Conservation (phyloP, 2,329 filamentous ascomycete species). For the Cercospora sojina region DNA sequence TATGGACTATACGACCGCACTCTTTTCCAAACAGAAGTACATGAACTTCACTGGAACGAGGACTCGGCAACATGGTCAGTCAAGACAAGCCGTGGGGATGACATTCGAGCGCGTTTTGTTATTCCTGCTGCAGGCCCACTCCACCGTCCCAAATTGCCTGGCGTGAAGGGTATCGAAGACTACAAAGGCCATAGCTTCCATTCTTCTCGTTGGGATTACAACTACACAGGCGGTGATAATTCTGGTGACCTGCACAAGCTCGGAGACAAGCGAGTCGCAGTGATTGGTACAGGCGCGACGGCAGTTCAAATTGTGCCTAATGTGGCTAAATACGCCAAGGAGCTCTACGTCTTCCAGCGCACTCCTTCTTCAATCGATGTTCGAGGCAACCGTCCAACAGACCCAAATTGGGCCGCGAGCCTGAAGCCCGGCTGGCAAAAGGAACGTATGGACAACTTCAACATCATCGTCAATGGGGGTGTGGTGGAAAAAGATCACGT, state of each 20-base stretch:
- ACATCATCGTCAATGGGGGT: constrained; percentile 25
- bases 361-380: constrained; percentile 41
- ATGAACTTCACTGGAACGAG: constrained; percentile 24
- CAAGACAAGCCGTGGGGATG: constrained; percentile 25
- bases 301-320: constrained; percentile 43
- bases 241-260: constrained; percentile 21
- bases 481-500: constrained; percentile 32
- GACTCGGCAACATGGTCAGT: constrained; percentile 38
- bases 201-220: constrained; percentile 47
- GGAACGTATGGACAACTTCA: constrained; percentile 49
- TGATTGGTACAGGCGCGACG: constrained; percentile 26
- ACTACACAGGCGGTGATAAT: constrained; percentile 41
- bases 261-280: constrained; percentile 28
- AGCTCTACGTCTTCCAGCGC: constrained; percentile 46
- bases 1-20: constrained; percentile 42
- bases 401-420: constrained; percentile 40
- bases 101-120: constrained; percentile 43
- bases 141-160: constrained; percentile 47
- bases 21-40: constrained; percentile 37
- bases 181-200: constrained; percentile 47
- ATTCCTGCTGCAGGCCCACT: constrained; percentile 45
- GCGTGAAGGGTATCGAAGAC: constrained; percentile 41
- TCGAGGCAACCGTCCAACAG: constrained; percentile 41
- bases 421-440: constrained; percentile 51
- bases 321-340: constrained; percentile 40